Evolutionary conservation across 1,284 basidiomycete genomes (phyloP), one percentile per base, ranked within the genome.

Genomic region (Vanrija sp.): DNA sequence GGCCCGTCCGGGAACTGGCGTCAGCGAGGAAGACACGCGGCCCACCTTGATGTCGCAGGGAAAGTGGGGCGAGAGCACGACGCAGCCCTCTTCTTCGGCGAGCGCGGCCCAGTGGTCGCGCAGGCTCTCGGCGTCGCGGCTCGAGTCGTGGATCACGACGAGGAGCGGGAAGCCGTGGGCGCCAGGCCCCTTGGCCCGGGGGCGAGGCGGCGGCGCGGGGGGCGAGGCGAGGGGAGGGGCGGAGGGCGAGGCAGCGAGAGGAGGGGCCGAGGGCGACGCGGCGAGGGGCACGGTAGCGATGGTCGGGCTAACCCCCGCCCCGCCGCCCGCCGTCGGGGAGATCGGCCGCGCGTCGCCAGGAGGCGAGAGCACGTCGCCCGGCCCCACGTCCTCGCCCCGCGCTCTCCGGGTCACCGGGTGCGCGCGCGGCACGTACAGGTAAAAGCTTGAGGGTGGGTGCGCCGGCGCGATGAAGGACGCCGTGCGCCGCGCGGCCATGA

Each of bases 321-420:
- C 53, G 6, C 31, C 31, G 31, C 31, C 31, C 7, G 31, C 31
- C 2, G 31, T 31, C 31, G 31, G 31, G 2, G 10, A 14, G 31
- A 31, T 31, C 4, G 31, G 31, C 31, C 12, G 10, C 31, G 31
- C 31, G 31, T 4, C 2, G 4, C 12, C 12, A 9, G 31, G 9
- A 18, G 38, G 38, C 16, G 4, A 10, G 14, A 20, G 31, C 31
- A 31, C 31, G 31, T 31, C 31, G 35, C 53, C 51, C 8, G 18
- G 35, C 12, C 47, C 47, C 15, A 57, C 47, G 41, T 57, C 55
- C 41, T 57, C 55, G 23, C 51, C 55, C 1, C 48, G 37, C 14
- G 55, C 44, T 16, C 56, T 47, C n/a, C 53, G 56, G n/a, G 50
- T 51, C 20, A 61, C 41, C 3, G 59, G 59, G 35, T 61, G 59